phyloP scores from a whole-genome alignment of 2,329 filamentous ascomycete genomes.

The Fusarium sublunatum region DNA sequence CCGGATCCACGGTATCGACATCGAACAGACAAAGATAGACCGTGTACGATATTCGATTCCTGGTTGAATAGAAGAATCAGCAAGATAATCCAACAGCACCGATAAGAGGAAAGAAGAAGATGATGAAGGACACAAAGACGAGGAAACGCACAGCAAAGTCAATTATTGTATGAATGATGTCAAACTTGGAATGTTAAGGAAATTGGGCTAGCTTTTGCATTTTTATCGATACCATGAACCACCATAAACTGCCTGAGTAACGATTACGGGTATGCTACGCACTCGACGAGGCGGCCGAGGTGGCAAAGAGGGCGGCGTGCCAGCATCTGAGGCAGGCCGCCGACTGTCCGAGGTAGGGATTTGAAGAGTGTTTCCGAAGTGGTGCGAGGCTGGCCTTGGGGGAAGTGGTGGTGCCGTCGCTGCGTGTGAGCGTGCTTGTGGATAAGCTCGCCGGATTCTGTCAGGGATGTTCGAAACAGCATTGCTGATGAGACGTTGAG shows the following conservation, averaged over 20 bases:
- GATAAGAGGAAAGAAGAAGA: conserved; percentile 5
- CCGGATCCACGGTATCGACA: conserved; percentile 31
- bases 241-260: conserved; percentile 44
- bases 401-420: conserved; percentile 28
- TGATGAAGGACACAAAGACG: background rate
- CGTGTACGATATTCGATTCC: background rate
- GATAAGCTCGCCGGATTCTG: conserved; percentile 8
- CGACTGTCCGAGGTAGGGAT: conserved; percentile 6
- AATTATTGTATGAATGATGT: conserved; percentile 23
- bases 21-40: conserved; percentile 34
- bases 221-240: conserved; percentile 40
- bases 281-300: conserved; percentile 43
- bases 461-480: conserved; percentile 11
- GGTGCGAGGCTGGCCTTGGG: conserved; percentile 31
- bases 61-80: conserved; percentile 6
- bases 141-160: conserved; percentile 28
- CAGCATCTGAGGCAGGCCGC: conserved; percentile 41
- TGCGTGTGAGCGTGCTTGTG: conserved; percentile 14
- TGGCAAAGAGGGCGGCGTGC: conserved; percentile 41
- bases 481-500: conserved; percentile 13
- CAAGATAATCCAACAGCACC: background rate
- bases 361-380: conserved; percentile 24
- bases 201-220: conserved; percentile 19
- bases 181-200: conserved; percentile 31
- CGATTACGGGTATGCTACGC: conserved; percentile 47